These are phyloP conservation scores for Dittrichia graveolens DNA, from an alignment of 129 eudicot genomes.

Conservation along the genomic window DNA sequence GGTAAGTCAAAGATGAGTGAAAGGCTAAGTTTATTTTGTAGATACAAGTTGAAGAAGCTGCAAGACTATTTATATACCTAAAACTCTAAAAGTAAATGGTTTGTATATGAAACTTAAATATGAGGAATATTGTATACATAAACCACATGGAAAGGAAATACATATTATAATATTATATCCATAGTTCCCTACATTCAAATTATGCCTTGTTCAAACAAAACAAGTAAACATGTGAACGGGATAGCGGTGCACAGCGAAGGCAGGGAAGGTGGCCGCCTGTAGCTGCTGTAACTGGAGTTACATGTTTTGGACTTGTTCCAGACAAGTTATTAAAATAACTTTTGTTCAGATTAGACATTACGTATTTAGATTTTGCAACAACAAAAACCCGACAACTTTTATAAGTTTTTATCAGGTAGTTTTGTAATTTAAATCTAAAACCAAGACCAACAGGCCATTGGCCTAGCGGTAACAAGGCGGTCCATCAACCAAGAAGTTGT, in stretches of 20 bases:
- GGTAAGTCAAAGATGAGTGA: neutral
- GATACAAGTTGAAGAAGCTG: neutral
- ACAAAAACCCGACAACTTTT: neutral
- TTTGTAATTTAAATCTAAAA: neutral
- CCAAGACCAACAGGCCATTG: too few relatives aligned
- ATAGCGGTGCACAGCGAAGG: too few relatives aligned
- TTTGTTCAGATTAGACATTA: neutral
- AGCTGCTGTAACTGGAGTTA: too few relatives aligned
- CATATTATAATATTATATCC: neutral
- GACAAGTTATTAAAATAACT: too few relatives aligned
- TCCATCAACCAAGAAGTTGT: too few relatives aligned
- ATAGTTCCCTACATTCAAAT: neutral
- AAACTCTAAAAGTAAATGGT: conserved; percentile 6
- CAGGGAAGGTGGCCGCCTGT: too few relatives aligned
- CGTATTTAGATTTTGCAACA: neutral
- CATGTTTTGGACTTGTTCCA: too few relatives aligned
- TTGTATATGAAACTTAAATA: neutral
- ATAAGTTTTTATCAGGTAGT: neutral
- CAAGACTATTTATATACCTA: neutral
- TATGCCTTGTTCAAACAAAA: neutral
- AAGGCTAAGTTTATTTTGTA: neutral
- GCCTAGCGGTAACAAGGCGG: too few relatives aligned
- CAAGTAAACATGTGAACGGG: neutral
- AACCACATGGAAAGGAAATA: neutral
- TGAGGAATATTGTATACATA: neutral